phyloP scores from a whole-genome alignment of 116 monocot species.

The Cymodocea nodosa region DNA sequence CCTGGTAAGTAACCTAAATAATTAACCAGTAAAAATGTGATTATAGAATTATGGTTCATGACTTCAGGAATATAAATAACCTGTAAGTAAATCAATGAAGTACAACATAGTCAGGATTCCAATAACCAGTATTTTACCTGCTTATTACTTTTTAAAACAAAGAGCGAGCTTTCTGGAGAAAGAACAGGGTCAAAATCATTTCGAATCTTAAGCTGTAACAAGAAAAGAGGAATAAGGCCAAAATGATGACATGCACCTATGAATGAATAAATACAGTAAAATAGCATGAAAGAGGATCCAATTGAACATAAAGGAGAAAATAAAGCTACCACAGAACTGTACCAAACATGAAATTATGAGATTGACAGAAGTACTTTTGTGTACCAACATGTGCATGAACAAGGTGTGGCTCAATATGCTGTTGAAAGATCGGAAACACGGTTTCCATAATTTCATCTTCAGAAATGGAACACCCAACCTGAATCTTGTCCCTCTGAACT shows the following conservation, averaged over 20 bases:
- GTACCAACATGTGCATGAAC: conserved; percentile 99
- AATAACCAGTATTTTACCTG: conserved; percentile 28
- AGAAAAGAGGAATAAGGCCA: background rate
- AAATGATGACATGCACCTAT: background rate
- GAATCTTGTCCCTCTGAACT: conserved; percentile 86
- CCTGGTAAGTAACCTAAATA: conserved; percentile 75
- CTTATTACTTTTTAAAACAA: conserved; percentile 94
- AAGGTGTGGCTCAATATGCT: conserved; percentile 96
- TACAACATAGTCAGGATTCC: too few species aligned
- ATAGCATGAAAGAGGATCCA: background rate
- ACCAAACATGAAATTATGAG: background rate
- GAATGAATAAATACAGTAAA: background rate
- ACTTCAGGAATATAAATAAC: background rate
- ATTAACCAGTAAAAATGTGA: conserved; percentile 1
- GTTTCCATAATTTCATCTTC: conserved; percentile 91
- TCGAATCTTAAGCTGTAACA: conserved; percentile 80
- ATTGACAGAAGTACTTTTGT: conserved; percentile 9
- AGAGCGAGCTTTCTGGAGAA: conserved; percentile 98
- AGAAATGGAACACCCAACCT: conserved; percentile 49
- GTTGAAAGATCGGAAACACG: conserved; percentile 97
- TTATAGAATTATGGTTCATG: background rate
- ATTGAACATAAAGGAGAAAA: background rate
- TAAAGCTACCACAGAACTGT: background rate
- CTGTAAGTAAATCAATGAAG: background rate
- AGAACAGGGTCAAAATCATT: conserved; percentile 99